Percentiles rank a stretch among this genome's conserved stretches.
These are phyloP conservation scores for Tulasnella sp. DNA, from an alignment of 768 basidiomycete species.

Conservation along the genomic window DNA sequence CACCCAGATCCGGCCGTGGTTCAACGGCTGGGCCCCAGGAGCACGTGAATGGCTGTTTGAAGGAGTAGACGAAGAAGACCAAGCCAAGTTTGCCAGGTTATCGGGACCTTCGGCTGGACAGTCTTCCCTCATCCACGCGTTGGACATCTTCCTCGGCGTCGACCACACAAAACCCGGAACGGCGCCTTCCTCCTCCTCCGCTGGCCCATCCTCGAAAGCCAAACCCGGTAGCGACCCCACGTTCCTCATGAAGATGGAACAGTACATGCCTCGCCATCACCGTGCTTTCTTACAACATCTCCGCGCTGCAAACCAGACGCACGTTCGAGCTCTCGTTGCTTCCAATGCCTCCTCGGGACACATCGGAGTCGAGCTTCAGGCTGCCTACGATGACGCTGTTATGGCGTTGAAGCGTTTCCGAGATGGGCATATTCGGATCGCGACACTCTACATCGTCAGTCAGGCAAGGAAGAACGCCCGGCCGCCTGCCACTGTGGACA, in stretches of 20 bases:
- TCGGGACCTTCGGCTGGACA: conserved; percentile 93
- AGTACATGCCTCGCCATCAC: conserved; percentile 93
- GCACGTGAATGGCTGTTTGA: conserved; percentile 53
- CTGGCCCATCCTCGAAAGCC: background rate
- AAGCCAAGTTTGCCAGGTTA: conserved; percentile 40
- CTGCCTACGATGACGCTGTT: conserved; percentile 70
- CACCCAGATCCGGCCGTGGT: conserved; percentile 88
- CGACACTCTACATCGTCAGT: conserved; percentile 76
- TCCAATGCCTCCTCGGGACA: background rate
- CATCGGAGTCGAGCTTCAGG: conserved; percentile 24
- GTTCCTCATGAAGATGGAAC: conserved; percentile 81
- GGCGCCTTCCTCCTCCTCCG: background rate
- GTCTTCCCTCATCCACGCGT: conserved; percentile 76
- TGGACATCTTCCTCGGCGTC: conserved; percentile 66
- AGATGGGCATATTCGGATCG: conserved; percentile 84
- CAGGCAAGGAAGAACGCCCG: conserved; percentile 51
- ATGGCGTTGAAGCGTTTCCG: conserved; percentile 72
- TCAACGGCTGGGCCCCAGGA: conserved; percentile 59
- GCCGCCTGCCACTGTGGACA: background rate
- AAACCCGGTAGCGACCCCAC: conserved; percentile 25
- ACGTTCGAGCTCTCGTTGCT: background rate
- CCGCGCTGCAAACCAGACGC: conserved; percentile 44
- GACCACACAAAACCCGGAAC: conserved; percentile 38
- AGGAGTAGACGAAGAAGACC: conserved; percentile 49
- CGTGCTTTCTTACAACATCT: conserved; percentile 61